Base-by-base conservation (phyloP, 306 rosid species). In the Alnus glutinosa region DNA sequence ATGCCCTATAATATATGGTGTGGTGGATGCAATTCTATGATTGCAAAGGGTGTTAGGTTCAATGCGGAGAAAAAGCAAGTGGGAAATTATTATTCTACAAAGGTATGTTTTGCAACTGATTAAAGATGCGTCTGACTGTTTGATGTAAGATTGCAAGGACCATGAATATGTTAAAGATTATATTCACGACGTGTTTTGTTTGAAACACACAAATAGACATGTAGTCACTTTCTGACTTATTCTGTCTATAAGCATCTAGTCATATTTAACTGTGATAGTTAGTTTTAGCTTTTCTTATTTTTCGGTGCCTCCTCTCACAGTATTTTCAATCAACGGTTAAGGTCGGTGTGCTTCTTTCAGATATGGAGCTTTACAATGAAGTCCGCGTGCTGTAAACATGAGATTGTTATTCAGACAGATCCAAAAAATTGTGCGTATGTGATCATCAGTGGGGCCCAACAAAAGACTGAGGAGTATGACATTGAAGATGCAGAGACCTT, bases 21-120 rank as follows among this genome's bases (percentile, higher is more conserved):
- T 74, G 99, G 90, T 79, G 99, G 99, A 74, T 95, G 99, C 87
- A 95, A 95, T 83, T 89, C 97, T 73, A 95, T 95, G 98, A 95
- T 95, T 85, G 98, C 90, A 4, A 95, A 95, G 88, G 99, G 99
- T 82, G 99, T 95, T 67, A 86, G 98, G 72, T 95, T 92, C 86
- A 93, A 91, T 83, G 98, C 99, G 2, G 99, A 95, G 89, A 95
- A 95, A 81, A 91, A 95, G 83, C 96, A 93, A 93, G 96, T 92
- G 73, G 98, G 96, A 81, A 92, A 94, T 81, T 94, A 94, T 77
- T 93, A 95, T 74, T 95, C 99, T 39, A 93, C 99, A 4, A 92
- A 91, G 98, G 98, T 93, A 77, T 72, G 23, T 32, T 54, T 16
- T 59, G 44, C 46, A 37, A 71, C 77, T 28, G 42, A 36, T 7